These are phyloP conservation scores for Talaromyces sp. DNA, from an alignment of 2,329 filamentous ascomycete species.

Conservation along the genomic window DNA sequence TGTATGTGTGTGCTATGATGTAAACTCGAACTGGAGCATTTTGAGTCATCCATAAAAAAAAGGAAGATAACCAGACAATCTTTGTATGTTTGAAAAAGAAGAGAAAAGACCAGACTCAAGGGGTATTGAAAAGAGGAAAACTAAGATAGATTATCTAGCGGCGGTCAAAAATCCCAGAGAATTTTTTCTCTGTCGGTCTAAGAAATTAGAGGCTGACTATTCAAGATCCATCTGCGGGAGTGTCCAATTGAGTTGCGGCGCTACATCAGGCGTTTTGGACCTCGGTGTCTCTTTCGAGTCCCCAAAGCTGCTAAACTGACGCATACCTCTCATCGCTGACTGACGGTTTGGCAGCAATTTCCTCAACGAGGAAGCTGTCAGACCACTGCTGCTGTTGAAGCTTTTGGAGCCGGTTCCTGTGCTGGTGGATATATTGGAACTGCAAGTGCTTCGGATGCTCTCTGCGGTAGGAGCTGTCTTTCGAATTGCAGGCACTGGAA, in stretches of 20 bases:
- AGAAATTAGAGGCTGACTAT: slow-evolving; percentile 18
- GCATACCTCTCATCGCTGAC: slow-evolving; percentile 12
- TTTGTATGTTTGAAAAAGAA: background rate
- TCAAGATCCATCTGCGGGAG: slow-evolving; percentile 31
- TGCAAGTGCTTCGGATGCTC: slow-evolving; percentile 32
- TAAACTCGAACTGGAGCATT: background rate
- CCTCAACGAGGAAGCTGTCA: slow-evolving; percentile 30
- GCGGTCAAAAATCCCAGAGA: background rate
- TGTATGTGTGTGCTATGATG: background rate
- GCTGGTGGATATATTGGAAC: slow-evolving; percentile 29
- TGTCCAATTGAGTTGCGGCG: slow-evolving; percentile 32
- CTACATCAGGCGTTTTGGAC: slow-evolving; percentile 23
- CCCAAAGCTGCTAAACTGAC: slow-evolving; percentile 8
- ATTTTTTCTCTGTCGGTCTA: background rate
- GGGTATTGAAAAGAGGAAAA: background rate
- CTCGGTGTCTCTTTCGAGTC: slow-evolving; percentile 17
- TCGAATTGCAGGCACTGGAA: slow-evolving; percentile 26
- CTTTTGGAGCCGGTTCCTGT: slow-evolving; percentile 24
- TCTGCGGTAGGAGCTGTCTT: slow-evolving; percentile 14
- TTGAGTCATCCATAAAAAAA: background rate
- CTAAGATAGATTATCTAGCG: background rate
- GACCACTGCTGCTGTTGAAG: slow-evolving; percentile 28
- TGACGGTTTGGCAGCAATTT: slow-evolving; percentile 27
- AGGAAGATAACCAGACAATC: background rate
- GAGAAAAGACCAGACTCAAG: background rate